phyloP scores from a whole-genome alignment of 352 stramenopile genomes.

The Phytophthora sojae region DNA sequence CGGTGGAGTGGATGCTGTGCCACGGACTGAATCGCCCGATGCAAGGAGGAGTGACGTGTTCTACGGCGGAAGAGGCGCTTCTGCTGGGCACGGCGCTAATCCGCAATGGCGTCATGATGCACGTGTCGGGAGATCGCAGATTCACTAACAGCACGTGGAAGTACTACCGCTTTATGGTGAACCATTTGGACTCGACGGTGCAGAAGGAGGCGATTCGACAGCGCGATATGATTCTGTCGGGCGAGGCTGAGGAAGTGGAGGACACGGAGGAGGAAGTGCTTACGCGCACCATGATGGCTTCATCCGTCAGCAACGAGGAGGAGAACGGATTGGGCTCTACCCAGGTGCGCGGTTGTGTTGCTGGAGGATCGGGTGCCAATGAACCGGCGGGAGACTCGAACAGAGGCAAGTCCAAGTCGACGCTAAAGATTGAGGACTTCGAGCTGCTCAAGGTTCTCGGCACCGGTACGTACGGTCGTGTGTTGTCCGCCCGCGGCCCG shows the following conservation, averaged over 20 bases:
- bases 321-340: conserved; percentile 45
- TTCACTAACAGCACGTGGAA: conserved; percentile 89
- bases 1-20: conserved; percentile 86
- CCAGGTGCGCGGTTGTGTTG: conserved; percentile 26
- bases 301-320: conserved; percentile 74
- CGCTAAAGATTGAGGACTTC: conserved; percentile 88
- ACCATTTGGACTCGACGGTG: conserved; percentile 65
- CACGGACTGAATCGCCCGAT: conserved; percentile 87
- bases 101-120: conserved; percentile 71
- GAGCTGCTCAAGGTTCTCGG: conserved; percentile 87
- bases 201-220: conserved; percentile 64
- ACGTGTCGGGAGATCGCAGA: conserved; percentile 74
- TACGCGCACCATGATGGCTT: conserved; percentile 62
- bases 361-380: conserved; percentile 18
- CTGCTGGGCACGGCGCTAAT: conserved; percentile 78
- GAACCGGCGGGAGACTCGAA: conserved; percentile 34
- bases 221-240: conserved; percentile 72
- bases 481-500: conserved; percentile 74
- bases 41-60: conserved; percentile 86
- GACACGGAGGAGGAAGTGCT: conserved; percentile 72
- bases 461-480: conserved; percentile 85
- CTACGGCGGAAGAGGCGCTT: conserved; percentile 82
- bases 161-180: conserved; percentile 89
- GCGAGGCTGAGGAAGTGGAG: conserved; percentile 80
- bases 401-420: conserved; percentile 79